Conservation (phyloP, 2,329 filamentous ascomycete genomes). For the Botrytis hyacinthi region DNA sequence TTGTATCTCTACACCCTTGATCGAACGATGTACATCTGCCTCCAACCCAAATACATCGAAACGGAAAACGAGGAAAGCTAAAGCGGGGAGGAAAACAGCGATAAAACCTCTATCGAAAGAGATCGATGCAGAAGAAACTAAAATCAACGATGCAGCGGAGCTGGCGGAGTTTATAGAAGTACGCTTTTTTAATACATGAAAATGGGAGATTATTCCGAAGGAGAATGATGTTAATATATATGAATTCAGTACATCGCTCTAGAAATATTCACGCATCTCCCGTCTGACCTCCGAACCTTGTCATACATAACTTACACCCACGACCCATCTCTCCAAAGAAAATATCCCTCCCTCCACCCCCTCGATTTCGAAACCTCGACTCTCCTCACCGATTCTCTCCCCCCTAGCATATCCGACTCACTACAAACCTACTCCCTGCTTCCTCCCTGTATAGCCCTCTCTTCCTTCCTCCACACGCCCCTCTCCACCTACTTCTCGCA, state of each 20-base stretch:
- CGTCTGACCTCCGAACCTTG: slow-evolving; percentile 57
- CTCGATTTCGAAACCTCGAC: slow-evolving; percentile 43
- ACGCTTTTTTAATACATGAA: not conserved
- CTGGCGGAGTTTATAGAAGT: slow-evolving; percentile 68
- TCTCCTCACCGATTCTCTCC: slow-evolving; percentile 51
- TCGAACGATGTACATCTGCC: slow-evolving; percentile 55
- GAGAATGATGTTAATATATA: not conserved
- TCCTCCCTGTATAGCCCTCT: slow-evolving; percentile 45
- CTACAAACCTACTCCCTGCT: slow-evolving; percentile 64
- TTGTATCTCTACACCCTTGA: slow-evolving; percentile 66
- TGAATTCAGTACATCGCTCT: slow-evolving; percentile 62
- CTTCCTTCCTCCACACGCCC: slow-evolving; percentile 60
- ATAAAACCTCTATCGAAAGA: slow-evolving; percentile 27
- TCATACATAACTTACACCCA: slow-evolving; percentile 57
- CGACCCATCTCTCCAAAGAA: slow-evolving; percentile 48
- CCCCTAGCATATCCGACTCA: slow-evolving; percentile 61
- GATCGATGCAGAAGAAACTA: slow-evolving; percentile 11
- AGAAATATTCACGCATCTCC: slow-evolving; percentile 66
- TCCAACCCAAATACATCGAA: slow-evolving; percentile 38
- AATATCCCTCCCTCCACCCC: slow-evolving; percentile 49
- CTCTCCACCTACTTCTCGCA: slow-evolving; percentile 61
- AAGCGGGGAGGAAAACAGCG: slow-evolving; percentile 26
- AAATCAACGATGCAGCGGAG: slow-evolving; percentile 50
- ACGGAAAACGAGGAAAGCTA: slow-evolving; percentile 42
- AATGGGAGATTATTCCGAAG: no score